A percentile compares a stretch with the other conserved stretches of the same genome.
Evolutionary conservation across 768 basidiomycete genomes (phyloP).

Genomic region (Podaxis sp.): DNA sequence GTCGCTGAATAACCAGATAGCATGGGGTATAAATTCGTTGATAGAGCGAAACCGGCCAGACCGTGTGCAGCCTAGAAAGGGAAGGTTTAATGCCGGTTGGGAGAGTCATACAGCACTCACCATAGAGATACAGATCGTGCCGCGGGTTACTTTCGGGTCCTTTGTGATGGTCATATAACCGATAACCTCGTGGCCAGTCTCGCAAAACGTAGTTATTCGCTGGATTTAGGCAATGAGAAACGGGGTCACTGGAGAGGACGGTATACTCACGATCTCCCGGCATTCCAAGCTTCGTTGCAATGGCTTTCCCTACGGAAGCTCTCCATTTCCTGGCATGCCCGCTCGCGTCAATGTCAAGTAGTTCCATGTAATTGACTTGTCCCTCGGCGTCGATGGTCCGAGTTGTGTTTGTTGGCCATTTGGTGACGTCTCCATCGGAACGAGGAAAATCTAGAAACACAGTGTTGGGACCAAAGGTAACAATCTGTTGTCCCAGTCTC

Average conservation of each 20-base stretch:
- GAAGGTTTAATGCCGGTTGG: slow-evolving; percentile 2
- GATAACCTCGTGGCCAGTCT: slow-evolving; percentile 64
- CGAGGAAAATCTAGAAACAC: slow-evolving; percentile 54
- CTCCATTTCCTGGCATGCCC: slow-evolving; percentile 57
- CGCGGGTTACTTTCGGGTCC: slow-evolving; percentile 49
- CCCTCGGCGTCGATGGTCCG: slow-evolving; percentile 52
- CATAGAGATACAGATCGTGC: slow-evolving; percentile 76
- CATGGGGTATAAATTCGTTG: slow-evolving; percentile 85
- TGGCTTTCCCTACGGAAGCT: slow-evolving; percentile 32
- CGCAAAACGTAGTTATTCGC: slow-evolving; percentile 59
- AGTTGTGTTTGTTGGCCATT: slow-evolving; percentile 57
- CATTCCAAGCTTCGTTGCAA: slow-evolving; percentile 39
- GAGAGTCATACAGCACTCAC: slow-evolving; percentile 32
- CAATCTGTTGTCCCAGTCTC: slow-evolving; percentile 21
- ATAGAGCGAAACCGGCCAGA: slow-evolving; percentile 65
- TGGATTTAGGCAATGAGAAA: slow-evolving; percentile 19
- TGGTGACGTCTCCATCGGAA: slow-evolving; percentile 50
- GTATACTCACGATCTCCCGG: slow-evolving; percentile 37
- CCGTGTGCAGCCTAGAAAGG: slow-evolving; percentile 36
- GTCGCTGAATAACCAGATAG: slow-evolving; percentile 70
- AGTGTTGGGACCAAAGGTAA: slow-evolving; percentile 46
- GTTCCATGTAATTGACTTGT: slow-evolving; percentile 69
- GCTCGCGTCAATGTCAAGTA: slow-evolving; percentile 42
- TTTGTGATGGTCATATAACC: slow-evolving; percentile 73
- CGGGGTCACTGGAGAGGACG: not conserved